These are phyloP conservation scores for Solidago caesia DNA, from an alignment of 129 eudicot species.

Conservation along the genomic window DNA sequence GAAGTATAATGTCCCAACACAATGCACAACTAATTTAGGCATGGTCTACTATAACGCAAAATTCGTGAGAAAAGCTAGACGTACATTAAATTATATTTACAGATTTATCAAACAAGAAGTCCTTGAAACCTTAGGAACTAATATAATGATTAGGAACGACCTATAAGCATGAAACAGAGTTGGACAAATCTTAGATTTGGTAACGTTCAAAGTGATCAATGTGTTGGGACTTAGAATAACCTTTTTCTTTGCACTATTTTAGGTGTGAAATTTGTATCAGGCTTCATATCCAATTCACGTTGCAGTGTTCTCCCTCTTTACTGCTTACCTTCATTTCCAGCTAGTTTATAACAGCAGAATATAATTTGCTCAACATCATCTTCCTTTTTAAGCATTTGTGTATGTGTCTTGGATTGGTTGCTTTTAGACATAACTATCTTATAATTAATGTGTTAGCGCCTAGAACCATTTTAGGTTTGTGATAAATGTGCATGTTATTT, in stretches of 20 bases:
- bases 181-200: no score
- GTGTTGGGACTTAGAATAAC: no score
- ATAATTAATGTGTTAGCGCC: slow-evolving; percentile 22
- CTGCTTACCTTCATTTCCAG: neutral
- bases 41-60: no score
- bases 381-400: neutral
- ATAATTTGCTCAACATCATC: neutral
- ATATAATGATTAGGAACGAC: no score
- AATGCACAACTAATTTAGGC: no score
- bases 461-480: slow-evolving; percentile 21
- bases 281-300: neutral
- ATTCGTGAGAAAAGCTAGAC: no score
- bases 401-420: slow-evolving; percentile 6
- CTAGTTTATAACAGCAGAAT: neutral
- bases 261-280: neutral
- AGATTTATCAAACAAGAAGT: no score
- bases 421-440: slow-evolving; percentile 10
- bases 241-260: neutral
- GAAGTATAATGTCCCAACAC: no score
- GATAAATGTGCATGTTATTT: slow-evolving; percentile 32
- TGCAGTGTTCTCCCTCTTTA: neutral
- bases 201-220: no score
- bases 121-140: no score
- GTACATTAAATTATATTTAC: no score
- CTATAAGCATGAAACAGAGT: no score